Evolutionary conservation across 345 rosid genomes (phyloP), one percentile per base, ranked within the genome.

Genomic region (Hibiscus trionum): DNA sequence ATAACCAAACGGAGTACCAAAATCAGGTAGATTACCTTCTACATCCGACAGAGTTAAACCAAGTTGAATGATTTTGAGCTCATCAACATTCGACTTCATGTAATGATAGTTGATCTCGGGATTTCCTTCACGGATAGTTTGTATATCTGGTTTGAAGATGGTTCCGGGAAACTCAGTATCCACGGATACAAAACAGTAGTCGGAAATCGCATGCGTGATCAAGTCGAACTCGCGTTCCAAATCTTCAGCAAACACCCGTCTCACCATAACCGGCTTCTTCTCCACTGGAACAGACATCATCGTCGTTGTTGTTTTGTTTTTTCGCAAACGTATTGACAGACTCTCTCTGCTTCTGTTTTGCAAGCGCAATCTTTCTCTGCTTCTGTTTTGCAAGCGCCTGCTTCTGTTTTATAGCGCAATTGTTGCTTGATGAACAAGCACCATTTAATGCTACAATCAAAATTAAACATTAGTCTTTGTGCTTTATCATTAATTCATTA

Each of bases 71-170:
- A 69, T 19, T 0, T 61, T 26, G 0, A 75, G 11, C 0, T 19
- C 62, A 11, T 75, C 70, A 1, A 69, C 55, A 52, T 75, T 75
- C 29, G 11, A n/a, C 11, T 70, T 75, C 61, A 69, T 19, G 33
- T 17, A 11, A 0, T 2, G 0, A 21, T 75, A 69, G 19, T 15
- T 60, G 6, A 21, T 0, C 7, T 1, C 0, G 1, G 73, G 63
- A 19, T 27, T 8, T 0, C 1, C 12, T 6, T 52, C 11, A 27
- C 31, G 31, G 31, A 27, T 27, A 27, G 31, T 27, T 27, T 11
- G 4, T 4, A 26, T n/a, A 16, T 16, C 19, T 0, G 0, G 44
- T 16, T 29, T 26, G 42, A 47, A 26, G 7, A 49, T 10, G 16
- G 26, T 52, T 1, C 71, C 71, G 0, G 59, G 44, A n/a, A 68